Conservation (phyloP, 208 protist genomes). For the Willaertia magna region DNA sequence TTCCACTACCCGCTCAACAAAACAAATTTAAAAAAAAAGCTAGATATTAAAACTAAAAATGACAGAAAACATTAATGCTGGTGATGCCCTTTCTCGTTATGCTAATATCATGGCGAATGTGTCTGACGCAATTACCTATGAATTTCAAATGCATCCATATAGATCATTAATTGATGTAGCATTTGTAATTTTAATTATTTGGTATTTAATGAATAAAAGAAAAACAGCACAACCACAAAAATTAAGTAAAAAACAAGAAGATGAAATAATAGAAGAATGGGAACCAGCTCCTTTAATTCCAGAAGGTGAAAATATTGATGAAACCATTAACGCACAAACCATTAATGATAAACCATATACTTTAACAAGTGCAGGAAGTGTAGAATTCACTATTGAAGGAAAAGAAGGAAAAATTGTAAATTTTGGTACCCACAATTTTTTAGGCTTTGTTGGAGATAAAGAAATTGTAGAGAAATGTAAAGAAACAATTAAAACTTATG, state of each 20-base stretch:
- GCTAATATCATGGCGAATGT: background rate
- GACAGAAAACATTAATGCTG: too few species aligned
- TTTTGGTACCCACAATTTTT: slow-evolving; percentile 75
- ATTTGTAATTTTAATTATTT: background rate
- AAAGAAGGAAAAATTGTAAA: slow-evolving; percentile 41
- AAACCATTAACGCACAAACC: background rate
- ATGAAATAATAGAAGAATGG: background rate
- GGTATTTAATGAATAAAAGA: background rate
- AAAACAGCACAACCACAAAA: background rate
- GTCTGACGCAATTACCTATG: background rate
- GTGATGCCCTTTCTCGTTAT: background rate
- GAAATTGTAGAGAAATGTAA: slow-evolving; percentile 57
- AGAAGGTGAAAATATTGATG: background rate
- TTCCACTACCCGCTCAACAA: too few species aligned
- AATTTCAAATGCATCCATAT: background rate
- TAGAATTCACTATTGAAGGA: background rate
- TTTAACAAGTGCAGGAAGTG: background rate
- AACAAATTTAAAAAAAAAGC: too few species aligned
- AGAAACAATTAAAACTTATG: slow-evolving; percentile 73
- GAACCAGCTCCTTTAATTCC: background rate
- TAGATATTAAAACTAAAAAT: too few species aligned
- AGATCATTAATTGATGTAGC: background rate
- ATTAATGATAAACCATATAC: background rate
- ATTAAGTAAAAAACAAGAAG: background rate
- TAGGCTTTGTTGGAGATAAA: slow-evolving; percentile 69